Conservation (phyloP, 2,329 filamentous ascomycete species). For the Leptographium lundbergii region DNA sequence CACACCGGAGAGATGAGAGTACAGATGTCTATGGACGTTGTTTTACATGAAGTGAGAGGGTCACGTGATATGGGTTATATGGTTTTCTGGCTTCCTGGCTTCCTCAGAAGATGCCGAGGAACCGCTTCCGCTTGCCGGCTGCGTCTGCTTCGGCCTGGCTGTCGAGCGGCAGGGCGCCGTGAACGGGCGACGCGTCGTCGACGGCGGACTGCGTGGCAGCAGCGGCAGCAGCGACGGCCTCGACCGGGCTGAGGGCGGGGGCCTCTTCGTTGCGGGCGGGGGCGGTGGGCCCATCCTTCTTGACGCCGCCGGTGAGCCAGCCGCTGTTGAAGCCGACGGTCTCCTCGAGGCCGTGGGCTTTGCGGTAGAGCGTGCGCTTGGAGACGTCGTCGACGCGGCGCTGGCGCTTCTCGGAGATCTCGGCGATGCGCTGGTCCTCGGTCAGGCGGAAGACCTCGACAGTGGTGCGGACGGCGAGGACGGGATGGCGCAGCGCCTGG, state of each 20-base stretch:
- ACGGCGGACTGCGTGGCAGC: constrained; percentile 21
- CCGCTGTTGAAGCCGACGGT: constrained; percentile 33
- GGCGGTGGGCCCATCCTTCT: constrained; percentile 11
- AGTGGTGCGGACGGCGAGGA: constrained; percentile 51
- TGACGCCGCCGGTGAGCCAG: constrained; percentile 10
- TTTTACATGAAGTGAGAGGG: background rate
- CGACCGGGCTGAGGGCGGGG: constrained; percentile 3
- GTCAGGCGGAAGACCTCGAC: constrained; percentile 66
- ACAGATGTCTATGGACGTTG: background rate
- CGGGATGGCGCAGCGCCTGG: constrained; percentile 56
- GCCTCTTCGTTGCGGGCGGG: constrained; percentile 18
- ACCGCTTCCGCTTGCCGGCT: constrained; percentile 50
- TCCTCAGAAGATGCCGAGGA: constrained; percentile 65
- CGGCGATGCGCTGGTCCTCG: constrained; percentile 54
- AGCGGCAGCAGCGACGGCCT: constrained; percentile 17
- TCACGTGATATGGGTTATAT: background rate
- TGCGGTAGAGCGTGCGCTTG: constrained; percentile 75
- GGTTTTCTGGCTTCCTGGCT: background rate
- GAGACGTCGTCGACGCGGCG: constrained; percentile 71
- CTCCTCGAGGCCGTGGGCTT: constrained; percentile 69
- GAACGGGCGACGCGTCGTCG: constrained; percentile 19
- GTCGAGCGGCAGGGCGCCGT: background rate
- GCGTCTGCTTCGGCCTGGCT: background rate
- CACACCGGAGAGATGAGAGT: background rate
- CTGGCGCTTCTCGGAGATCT: constrained; percentile 59